Conservation (phyloP, 2,329 filamentous ascomycete species). For the Davidsoniella eucalypti region DNA sequence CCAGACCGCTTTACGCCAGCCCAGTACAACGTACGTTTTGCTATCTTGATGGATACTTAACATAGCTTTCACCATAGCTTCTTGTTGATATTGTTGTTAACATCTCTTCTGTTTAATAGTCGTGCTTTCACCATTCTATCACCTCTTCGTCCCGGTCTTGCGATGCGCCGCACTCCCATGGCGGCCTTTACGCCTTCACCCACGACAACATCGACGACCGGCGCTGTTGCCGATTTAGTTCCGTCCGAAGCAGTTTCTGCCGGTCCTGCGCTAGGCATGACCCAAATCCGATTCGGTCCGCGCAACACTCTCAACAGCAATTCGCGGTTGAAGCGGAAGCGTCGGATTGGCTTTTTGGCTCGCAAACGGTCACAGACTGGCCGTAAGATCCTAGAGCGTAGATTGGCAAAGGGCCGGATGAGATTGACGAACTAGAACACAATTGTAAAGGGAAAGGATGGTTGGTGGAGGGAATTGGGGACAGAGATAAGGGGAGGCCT, state of each 20-base stretch:
- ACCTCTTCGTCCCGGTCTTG: constrained; percentile 9
- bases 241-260: constrained; percentile 29
- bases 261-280: constrained; percentile 33
- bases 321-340: constrained; percentile 41
- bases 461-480: background rate
- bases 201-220: constrained; percentile 4
- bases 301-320: constrained; percentile 39
- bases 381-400: constrained; percentile 33
- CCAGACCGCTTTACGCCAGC: constrained; percentile 4
- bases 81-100: background rate
- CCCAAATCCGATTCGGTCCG: constrained; percentile 41
- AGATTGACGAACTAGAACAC: constrained; percentile 8
- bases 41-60: background rate
- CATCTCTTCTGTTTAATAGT: background rate
- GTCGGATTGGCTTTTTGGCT: constrained; percentile 39
- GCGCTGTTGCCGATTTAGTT: constrained; percentile 27
- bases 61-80: background rate
- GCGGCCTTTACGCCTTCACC: constrained; percentile 5
- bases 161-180: constrained; percentile 6
- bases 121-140: constrained; percentile 10
- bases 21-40: constrained; percentile 8
- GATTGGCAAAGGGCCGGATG: constrained; percentile 34
- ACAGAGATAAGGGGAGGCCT: background rate
- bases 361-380: constrained; percentile 34
- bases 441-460: too few species aligned